These are phyloP conservation scores for Vairimorpha apis DNA, from an alignment of 371 early-diverging fungal genomes.

Conservation along the genomic window DNA sequence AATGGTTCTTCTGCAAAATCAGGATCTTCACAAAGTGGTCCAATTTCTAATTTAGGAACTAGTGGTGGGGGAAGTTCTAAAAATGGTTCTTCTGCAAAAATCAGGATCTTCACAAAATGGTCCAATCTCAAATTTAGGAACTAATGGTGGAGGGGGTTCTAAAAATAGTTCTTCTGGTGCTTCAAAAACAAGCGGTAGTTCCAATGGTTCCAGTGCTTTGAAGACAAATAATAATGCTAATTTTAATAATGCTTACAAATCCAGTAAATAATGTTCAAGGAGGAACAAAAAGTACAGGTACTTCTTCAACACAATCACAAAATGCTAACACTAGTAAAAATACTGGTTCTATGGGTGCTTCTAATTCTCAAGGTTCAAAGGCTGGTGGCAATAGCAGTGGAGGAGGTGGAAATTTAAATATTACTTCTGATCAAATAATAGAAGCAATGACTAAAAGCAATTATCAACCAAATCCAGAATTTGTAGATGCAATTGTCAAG, in stretches of 20 bases:
- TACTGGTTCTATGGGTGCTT: slow-evolving; percentile 5
- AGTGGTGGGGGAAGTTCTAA: background rate
- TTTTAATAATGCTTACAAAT: background rate
- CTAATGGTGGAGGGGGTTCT: background rate
- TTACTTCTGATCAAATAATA: slow-evolving; percentile 45
- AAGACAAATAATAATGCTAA: background rate
- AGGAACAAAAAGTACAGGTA: background rate
- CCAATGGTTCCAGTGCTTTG: background rate
- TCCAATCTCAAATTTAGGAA: too few species aligned
- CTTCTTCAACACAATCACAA: background rate
- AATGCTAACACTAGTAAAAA: background rate
- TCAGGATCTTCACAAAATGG: too few species aligned
- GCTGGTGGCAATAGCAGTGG: background rate
- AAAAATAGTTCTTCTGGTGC: background rate
- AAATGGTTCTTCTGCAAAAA: background rate
- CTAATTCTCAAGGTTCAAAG: background rate
- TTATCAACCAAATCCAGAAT: slow-evolving; percentile 45
- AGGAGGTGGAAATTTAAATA: slow-evolving; percentile 21
- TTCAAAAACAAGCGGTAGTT: background rate
- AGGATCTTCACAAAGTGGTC: background rate
- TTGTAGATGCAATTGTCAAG: slow-evolving; percentile 52
- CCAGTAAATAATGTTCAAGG: background rate
- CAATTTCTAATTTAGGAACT: background rate
- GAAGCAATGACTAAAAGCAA: slow-evolving; percentile 42
- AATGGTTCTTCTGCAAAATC: background rate